Conservation (phyloP, 1,139 yeast genomes). For the Yamadazyma dendronema region DNA sequence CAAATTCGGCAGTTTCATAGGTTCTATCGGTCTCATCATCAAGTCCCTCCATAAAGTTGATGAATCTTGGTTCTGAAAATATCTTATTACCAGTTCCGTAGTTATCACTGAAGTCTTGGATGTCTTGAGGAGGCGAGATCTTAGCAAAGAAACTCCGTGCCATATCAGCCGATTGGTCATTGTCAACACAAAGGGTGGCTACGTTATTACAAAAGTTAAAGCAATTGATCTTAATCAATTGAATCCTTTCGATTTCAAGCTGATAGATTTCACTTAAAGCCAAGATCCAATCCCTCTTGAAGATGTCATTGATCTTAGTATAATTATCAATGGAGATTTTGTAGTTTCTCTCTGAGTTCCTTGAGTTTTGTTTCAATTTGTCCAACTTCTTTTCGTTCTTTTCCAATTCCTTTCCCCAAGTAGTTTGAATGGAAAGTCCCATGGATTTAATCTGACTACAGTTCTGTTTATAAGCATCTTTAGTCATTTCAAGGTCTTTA, state of each 20-base stretch:
- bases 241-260: constrained; percentile 76
- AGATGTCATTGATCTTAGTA: constrained; percentile 66
- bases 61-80: constrained; percentile 50
- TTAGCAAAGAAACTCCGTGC: constrained; percentile 68
- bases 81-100: constrained; percentile 70
- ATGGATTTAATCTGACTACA: constrained; percentile 59
- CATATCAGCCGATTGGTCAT: constrained; percentile 72
- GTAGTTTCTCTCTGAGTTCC: constrained; percentile 54
- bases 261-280: constrained; percentile 70
- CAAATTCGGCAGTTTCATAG: constrained; percentile 29
- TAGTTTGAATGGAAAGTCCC: constrained; percentile 63
- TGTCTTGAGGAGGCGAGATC: constrained; percentile 62
- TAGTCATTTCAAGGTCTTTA: constrained; percentile 41
- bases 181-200: constrained; percentile 74
- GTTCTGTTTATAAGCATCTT: constrained; percentile 56
- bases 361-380: constrained; percentile 51
- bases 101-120: constrained; percentile 51
- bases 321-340: constrained; percentile 57
- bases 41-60: constrained; percentile 40
- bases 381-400: constrained; percentile 61
- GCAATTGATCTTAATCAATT: constrained; percentile 68
- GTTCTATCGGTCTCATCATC: constrained; percentile 25
- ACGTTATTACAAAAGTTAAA: constrained; percentile 82
- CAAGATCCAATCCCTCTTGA: constrained; percentile 78
- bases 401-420: constrained; percentile 79